Evolutionary conservation across 2,329 filamentous ascomycete genomes (phyloP).

Genomic region (Cladosporium velox): DNA sequence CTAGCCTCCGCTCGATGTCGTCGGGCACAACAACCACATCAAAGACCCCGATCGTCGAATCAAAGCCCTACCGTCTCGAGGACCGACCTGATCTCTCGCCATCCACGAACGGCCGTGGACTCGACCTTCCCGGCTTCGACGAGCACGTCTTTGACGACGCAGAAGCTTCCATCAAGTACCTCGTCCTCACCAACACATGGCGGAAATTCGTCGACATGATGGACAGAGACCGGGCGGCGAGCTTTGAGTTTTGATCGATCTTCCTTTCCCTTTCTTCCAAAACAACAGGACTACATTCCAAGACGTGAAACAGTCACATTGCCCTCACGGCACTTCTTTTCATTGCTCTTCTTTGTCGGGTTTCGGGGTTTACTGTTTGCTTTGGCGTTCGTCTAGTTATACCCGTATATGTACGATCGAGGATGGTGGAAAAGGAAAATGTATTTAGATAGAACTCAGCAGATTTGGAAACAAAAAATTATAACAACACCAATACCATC

Average conservation of each 20-base stretch:
- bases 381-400: neutral
- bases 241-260: slow-evolving; percentile 2
- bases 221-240: slow-evolving; percentile 1
- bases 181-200: slow-evolving; percentile 71
- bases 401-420: neutral
- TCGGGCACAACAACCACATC: neutral
- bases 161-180: slow-evolving; percentile 63
- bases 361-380: neutral
- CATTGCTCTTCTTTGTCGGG: neutral
- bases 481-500: neutral
- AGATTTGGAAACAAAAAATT: neutral
- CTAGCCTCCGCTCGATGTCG: neutral
- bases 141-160: slow-evolving; percentile 60
- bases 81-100: slow-evolving; percentile 16
- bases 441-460: neutral
- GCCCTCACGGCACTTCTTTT: neutral
- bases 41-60: slow-evolving; percentile 29
- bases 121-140: slow-evolving; percentile 45
- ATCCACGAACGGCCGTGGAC: neutral
- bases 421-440: neutral
- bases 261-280: neutral
- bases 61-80: slow-evolving; percentile 21
- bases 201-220: slow-evolving; percentile 37
- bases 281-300: no score
- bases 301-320: neutral